Evolutionary conservation across 2,329 filamentous ascomycete genomes (phyloP).

Genomic region (Zasmidium angulare): DNA sequence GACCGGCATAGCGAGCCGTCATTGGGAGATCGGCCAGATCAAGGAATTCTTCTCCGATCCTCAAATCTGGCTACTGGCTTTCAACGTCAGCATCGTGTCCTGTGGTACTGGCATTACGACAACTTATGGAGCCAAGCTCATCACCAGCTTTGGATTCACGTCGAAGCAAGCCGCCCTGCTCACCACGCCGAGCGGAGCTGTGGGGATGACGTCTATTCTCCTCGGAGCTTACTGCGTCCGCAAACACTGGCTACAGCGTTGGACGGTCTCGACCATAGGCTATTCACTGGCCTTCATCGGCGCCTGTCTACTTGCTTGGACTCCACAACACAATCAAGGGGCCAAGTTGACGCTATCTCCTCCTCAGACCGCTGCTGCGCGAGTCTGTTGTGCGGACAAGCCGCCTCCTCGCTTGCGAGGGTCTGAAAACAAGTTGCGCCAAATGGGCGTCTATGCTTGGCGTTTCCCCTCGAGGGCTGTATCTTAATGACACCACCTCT

Average conservation of each 20-base stretch:
- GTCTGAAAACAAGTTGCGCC: too few species aligned
- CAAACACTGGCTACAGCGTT: slow-evolving; percentile 25
- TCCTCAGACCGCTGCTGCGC: too few species aligned
- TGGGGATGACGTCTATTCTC: slow-evolving; percentile 40
- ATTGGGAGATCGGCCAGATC: slow-evolving; percentile 53
- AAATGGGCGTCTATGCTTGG: too few species aligned
- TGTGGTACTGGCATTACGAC: slow-evolving; percentile 44
- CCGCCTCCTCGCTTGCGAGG: too few species aligned
- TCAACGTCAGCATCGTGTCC: slow-evolving; percentile 22
- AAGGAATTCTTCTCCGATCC: slow-evolving; percentile 58
- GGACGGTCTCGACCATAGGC: slow-evolving; percentile 24
- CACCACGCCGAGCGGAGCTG: slow-evolving; percentile 60
- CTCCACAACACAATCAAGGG: slow-evolving; percentile 40
- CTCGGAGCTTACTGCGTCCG: slow-evolving; percentile 8
- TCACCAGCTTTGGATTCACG: slow-evolving; percentile 33
- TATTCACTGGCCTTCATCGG: slow-evolving; percentile 19
- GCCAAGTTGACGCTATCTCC: too few species aligned
- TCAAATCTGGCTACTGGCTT: slow-evolving; percentile 35
- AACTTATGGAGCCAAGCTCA: slow-evolving; percentile 35
- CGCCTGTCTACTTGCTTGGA: slow-evolving; percentile 30
- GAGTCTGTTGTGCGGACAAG: too few species aligned
- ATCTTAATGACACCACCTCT: too few species aligned
- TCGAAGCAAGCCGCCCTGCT: slow-evolving; percentile 33
- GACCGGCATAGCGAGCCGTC: slow-evolving; percentile 31
- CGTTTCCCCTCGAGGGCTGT: too few species aligned